phyloP scores from a whole-genome alignment of 192 early-diverging fungal genomes.

The Podila clonocystis region DNA sequence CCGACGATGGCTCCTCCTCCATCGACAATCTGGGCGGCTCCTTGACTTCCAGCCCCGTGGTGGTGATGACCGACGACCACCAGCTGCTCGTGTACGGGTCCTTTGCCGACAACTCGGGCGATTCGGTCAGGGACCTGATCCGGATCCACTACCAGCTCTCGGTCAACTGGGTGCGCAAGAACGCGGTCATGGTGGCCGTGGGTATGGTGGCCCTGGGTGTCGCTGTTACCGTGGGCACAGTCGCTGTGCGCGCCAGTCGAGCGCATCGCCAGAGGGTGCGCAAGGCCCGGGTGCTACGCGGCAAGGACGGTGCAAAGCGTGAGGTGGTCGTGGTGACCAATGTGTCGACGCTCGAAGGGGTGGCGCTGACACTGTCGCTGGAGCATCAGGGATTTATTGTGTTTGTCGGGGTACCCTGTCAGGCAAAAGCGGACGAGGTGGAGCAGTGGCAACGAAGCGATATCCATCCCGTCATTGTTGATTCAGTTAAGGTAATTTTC shows the following conservation, averaged over 20 bases:
- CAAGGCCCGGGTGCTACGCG: conserved; percentile 13
- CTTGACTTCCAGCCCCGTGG: neutral
- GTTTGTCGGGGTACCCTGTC: conserved; percentile 38
- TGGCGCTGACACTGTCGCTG: conserved; percentile 23
- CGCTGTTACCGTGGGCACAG: conserved; percentile 15
- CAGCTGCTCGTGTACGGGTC: conserved; percentile 7
- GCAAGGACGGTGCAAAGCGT: conserved; percentile 16
- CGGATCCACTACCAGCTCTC: conserved; percentile 28
- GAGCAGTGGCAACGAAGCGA: conserved; percentile 17
- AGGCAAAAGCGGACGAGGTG: conserved; percentile 15
- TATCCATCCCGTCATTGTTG: conserved; percentile 34
- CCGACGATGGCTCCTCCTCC: neutral
- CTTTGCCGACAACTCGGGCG: conserved; percentile 4
- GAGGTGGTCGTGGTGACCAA: conserved; percentile 29
- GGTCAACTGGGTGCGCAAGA: conserved; percentile 30
- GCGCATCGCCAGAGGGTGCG: conserved; percentile 10
- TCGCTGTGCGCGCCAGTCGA: conserved; percentile 9
- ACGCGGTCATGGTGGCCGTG: conserved; percentile 1
- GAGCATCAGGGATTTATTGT: conserved; percentile 45
- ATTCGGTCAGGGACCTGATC: conserved; percentile 22
- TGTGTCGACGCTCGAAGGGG: conserved; percentile 25
- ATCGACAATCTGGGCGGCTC: neutral
- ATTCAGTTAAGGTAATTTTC: conserved; percentile 24
- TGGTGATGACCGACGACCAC: neutral
- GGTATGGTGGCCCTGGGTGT: conserved; percentile 6